Evolutionary conservation across 192 early-diverging fungal species (phyloP), one percentile per base, ranked within the genome.

Genomic region (Backusella sp.): DNA sequence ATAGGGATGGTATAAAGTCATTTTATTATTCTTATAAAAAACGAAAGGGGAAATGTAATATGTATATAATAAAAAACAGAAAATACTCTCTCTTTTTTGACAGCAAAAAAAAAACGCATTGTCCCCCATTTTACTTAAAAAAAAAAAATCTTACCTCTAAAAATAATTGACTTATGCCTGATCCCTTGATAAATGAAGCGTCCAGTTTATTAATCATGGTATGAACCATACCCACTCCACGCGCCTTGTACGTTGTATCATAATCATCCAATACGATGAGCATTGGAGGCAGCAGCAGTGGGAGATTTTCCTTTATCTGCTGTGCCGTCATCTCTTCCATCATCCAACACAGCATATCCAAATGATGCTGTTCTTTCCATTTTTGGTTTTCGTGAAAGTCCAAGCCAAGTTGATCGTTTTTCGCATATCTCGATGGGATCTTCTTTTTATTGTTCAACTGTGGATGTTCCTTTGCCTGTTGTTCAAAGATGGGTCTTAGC

Each of bases 191-290:
- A 32, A 68, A 3, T 11, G n/a, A 14, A 7, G 28, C 3, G 36
- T 71, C 62, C 1, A 80, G 21, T 66, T 76, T 80, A 6, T 2
- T 73, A 11, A 80, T 44, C 19, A 80, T n/a, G 32, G 6, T 34
- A 59, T 76, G 74, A 2, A 80, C 41, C 19, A 76, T 17, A 1
- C 26, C 28, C 3, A 80, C 75, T 1, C 67, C 79, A 8, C 17
- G 34, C 4, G 34, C 26, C 21, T 80, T 80, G 66, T 80, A 80
- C 6, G 62, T 34, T 26, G 73, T 44, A 30, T 75, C 71, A 49
- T 67, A 73, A 44, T 80, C 75, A 41, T 80, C 79, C 28, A 76
- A 14, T 3, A 70, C 36, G 30, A 70, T 70, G 17, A 80, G 72
- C 4, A 77, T 68, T 15, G 75, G 71, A 28, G 79, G 75, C 1